These are phyloP conservation scores for Pleurotus platypus DNA, from an alignment of 768 basidiomycete genomes.

Conservation along the genomic window DNA sequence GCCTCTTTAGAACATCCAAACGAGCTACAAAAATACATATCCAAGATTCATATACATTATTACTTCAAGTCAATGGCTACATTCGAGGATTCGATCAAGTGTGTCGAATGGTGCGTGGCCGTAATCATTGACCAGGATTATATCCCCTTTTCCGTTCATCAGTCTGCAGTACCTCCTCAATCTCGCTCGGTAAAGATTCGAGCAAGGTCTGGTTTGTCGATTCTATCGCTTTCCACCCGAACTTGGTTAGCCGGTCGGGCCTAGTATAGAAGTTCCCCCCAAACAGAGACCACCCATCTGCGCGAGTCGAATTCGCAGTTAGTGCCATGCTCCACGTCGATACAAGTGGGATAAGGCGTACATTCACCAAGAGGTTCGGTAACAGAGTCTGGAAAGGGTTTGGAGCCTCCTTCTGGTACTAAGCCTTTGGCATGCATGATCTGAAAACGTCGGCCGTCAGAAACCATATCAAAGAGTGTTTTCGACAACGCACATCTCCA, in stretches of 20 bases:
- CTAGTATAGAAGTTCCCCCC: constrained; percentile 34
- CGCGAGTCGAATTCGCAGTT: background rate
- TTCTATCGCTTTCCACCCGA: constrained; percentile 36
- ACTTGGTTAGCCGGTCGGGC: constrained; percentile 27
- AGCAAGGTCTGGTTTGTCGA: constrained; percentile 15
- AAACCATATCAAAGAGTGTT: no score
- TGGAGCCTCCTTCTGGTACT: constrained; percentile 27
- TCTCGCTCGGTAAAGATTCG: constrained; percentile 19
- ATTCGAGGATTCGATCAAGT: no score
- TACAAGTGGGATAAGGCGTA: constrained; percentile 18
- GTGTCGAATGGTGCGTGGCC: background rate
- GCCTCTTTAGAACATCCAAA: no score
- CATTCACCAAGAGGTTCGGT: constrained; percentile 34
- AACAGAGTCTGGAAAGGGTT: constrained; percentile 27
- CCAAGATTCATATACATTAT: no score
- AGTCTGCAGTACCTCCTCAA: constrained; percentile 15
- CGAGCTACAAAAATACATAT: no score
- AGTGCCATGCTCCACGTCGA: background rate
- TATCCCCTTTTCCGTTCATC: constrained; percentile 10
- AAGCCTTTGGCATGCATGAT: constrained; percentile 29
- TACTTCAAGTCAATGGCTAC: no score
- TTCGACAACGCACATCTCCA: constrained; percentile 28
- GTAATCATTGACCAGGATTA: background rate
- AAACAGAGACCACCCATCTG: constrained; percentile 38
- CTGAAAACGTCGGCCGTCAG: constrained; percentile 7